A percentile compares a stretch with the other conserved stretches of the same genome.
Conservation (phyloP, 345 rosid genomes). For the Gossypium raimondii region DNA sequence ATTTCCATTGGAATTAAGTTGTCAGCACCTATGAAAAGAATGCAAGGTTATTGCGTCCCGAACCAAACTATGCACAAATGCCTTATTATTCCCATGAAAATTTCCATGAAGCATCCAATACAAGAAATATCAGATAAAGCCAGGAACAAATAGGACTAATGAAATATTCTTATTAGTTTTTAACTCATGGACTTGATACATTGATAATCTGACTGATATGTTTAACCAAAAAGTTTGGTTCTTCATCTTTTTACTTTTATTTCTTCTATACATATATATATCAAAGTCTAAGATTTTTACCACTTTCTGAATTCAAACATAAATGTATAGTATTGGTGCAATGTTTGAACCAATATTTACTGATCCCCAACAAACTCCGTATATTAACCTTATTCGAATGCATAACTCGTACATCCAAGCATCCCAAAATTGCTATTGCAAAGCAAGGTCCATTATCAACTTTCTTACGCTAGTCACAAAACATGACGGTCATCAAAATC, state of each 20-base stretch:
- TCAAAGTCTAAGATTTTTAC: background rate
- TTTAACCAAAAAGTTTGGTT: background rate
- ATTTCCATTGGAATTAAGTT: conserved; percentile 97
- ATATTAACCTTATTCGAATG: background rate
- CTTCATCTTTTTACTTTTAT: background rate
- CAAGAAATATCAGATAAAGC: background rate
- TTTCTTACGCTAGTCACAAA: background rate
- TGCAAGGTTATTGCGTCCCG: background rate
- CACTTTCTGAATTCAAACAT: background rate
- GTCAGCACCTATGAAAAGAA: conserved; percentile 64
- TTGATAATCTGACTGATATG: background rate
- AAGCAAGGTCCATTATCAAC: background rate
- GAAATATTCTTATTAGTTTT: background rate
- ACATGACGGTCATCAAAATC: background rate
- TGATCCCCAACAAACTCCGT: background rate
- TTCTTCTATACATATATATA: background rate
- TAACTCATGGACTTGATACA: background rate
- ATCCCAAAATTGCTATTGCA: background rate
- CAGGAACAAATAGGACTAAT: background rate
- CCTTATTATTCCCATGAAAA: background rate
- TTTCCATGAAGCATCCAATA: background rate
- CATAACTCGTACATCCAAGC: background rate
- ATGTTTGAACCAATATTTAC: background rate
- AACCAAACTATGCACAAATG: background rate
- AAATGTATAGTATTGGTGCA: background rate